Conservation (phyloP, 768 basidiomycete species). For the Leccinum truebloodii region DNA sequence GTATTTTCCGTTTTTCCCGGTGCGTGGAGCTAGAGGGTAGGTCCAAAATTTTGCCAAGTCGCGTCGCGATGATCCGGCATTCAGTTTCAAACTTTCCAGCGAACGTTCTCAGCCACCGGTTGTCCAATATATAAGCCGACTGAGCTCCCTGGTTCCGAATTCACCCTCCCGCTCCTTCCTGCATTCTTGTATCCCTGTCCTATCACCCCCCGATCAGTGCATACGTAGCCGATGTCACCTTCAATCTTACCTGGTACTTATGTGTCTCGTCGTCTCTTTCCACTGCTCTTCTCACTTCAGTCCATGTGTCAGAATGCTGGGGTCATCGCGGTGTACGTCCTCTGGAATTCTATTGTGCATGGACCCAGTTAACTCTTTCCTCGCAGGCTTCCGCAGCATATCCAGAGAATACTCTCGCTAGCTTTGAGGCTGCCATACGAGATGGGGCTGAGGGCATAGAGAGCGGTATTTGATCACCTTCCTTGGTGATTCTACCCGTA, state of each 20-base stretch:
- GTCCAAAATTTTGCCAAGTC: not conserved
- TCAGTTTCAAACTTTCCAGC: conserved; percentile 1
- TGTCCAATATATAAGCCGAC: conserved; percentile 27
- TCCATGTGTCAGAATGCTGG: conserved; percentile 65
- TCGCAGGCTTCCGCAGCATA: conserved; percentile 77
- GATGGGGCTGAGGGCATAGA: conserved; percentile 98
- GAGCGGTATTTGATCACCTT: conserved; percentile 73
- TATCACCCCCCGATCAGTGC: conserved; percentile 1
- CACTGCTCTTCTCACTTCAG: not conserved
- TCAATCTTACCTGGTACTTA: conserved; percentile 30
- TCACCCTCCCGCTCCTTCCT: conserved; percentile 1
- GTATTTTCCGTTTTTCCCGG: conserved; percentile 1
- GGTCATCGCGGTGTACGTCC: conserved; percentile 64
- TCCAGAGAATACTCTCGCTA: conserved; percentile 94
- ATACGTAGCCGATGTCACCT: conserved; percentile 23
- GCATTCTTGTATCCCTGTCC: not conserved
- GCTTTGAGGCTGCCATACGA: conserved; percentile 91
- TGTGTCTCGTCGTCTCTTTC: not conserved
- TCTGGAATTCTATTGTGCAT: conserved; percentile 32
- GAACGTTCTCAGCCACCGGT: conserved; percentile 25
- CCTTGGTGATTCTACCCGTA: conserved; percentile 44
- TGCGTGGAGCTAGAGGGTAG: conserved; percentile 5
- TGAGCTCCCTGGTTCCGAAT: not conserved
- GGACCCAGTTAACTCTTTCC: conserved; percentile 19
- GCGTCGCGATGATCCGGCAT: conserved; percentile 6